Evolutionary conservation across 2,329 filamentous ascomycete species (phyloP).

Genomic region (Phoma sp.): DNA sequence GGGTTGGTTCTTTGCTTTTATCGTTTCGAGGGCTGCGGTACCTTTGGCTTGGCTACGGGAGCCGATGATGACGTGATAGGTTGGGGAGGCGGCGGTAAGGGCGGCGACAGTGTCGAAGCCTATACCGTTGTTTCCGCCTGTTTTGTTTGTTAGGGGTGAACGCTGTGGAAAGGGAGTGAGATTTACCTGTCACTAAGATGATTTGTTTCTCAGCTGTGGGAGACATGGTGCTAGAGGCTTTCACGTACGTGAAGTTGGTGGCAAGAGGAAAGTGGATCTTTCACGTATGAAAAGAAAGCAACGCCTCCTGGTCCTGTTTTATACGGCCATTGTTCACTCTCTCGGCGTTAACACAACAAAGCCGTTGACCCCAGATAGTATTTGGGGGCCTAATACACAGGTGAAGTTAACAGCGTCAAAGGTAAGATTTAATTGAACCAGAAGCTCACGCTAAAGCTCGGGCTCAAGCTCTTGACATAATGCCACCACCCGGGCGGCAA

Average conservation of each 20-base stretch:
- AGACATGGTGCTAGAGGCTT: background rate
- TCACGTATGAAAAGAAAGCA: background rate
- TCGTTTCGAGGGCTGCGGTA: slow-evolving; percentile 34
- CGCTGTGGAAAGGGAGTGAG: background rate
- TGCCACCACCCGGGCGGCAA: slow-evolving; percentile 98
- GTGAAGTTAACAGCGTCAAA: too few relatives aligned
- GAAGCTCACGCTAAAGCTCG: slow-evolving; percentile 94
- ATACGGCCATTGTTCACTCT: background rate
- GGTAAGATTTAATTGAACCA: slow-evolving; percentile 66
- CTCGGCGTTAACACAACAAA: background rate
- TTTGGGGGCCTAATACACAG: too few relatives aligned
- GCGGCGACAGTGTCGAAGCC: slow-evolving; percentile 53
- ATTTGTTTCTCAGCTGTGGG: slow-evolving; percentile 28
- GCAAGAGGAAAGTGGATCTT: too few relatives aligned
- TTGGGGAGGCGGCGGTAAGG: slow-evolving; percentile 46
- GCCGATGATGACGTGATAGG: slow-evolving; percentile 25
- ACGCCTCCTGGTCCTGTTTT: background rate
- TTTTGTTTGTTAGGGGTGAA: too few relatives aligned
- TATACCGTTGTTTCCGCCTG: slow-evolving; percentile 54
- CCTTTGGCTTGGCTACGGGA: slow-evolving; percentile 44
- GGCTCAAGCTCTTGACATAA: slow-evolving; percentile 84
- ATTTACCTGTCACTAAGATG: slow-evolving; percentile 46
- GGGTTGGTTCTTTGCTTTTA: slow-evolving; percentile 34
- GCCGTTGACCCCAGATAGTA: background rate
- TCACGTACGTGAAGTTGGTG: background rate